phyloP scores from a whole-genome alignment of 805 yeast species.

The Kodamaea lidongshanica region DNA sequence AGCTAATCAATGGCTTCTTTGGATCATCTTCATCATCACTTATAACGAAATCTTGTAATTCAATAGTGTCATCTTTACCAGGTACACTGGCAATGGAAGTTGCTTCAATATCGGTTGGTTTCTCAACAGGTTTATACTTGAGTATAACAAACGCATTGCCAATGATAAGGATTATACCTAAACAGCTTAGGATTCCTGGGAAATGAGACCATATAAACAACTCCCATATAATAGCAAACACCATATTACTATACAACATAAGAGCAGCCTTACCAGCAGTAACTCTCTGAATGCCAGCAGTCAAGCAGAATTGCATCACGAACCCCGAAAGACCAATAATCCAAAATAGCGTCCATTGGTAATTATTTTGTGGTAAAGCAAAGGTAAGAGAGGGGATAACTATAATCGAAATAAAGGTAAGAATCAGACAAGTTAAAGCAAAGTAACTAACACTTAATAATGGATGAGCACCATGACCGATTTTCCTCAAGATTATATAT shows the following conservation, averaged over 20 bases:
- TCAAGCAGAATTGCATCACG: constrained; percentile 68
- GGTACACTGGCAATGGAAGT: not conserved
- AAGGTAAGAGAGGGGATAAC: constrained; percentile 54
- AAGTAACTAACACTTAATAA: constrained; percentile 72
- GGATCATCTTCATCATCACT: constrained; percentile 20
- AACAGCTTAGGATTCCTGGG: constrained; percentile 61
- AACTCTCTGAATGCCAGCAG: constrained; percentile 80
- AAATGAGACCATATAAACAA: constrained; percentile 61
- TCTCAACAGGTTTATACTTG: constrained; percentile 33
- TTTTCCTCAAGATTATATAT: constrained; percentile 62
- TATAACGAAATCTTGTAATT: constrained; percentile 25
- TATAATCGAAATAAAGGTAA: constrained; percentile 48
- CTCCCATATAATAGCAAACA: constrained; percentile 77
- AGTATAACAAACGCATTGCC: constrained; percentile 58
- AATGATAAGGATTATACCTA: constrained; percentile 66
- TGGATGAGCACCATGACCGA: constrained; percentile 78
- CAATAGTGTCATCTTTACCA: constrained; percentile 13
- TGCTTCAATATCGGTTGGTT: constrained; percentile 4
- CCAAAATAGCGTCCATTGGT: constrained; percentile 61
- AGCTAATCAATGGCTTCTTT: not conserved
- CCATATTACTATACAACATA: constrained; percentile 68
- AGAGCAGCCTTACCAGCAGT: constrained; percentile 70
- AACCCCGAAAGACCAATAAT: constrained; percentile 74
- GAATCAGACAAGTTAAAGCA: constrained; percentile 52
- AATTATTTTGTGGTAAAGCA: constrained; percentile 50